A percentile compares a stretch with the other conserved stretches of the same genome.
These are phyloP conservation scores for Backusella sp. DNA, from an alignment of 192 early-diverging fungal genomes.

Conservation along the genomic window DNA sequence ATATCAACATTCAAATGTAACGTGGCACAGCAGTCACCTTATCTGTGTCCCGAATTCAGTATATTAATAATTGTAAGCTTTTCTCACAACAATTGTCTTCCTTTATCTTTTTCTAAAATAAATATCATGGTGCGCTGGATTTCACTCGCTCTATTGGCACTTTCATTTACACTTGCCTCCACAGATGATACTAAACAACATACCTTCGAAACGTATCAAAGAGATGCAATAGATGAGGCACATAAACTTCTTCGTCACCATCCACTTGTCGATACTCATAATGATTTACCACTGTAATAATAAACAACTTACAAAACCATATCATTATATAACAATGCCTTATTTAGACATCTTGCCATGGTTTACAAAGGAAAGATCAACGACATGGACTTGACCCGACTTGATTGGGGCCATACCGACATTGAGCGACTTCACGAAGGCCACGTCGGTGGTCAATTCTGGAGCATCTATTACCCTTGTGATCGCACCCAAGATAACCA, in stretches of 20 bases:
- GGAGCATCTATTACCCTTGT: constrained; percentile 34
- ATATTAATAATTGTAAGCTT: background rate
- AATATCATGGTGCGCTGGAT: background rate
- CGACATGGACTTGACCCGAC: constrained; percentile 7
- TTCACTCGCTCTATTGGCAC: background rate
- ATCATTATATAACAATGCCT: too few species aligned
- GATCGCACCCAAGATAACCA: constrained; percentile 21
- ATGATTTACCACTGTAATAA: constrained; percentile 30
- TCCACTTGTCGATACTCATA: constrained; percentile 34
- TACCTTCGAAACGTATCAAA: background rate
- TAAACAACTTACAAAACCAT: too few species aligned
- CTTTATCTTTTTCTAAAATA: background rate
- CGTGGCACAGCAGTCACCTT: background rate
- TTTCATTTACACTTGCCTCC: background rate
- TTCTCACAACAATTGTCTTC: background rate
- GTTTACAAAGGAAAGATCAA: constrained; percentile 26
- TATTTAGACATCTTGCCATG: constrained; percentile 20
- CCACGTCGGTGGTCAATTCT: constrained; percentile 33
- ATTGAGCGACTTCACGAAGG: constrained; percentile 25
- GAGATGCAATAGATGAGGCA: constrained; percentile 5
- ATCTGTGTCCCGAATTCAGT: background rate
- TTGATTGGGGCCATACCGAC: constrained; percentile 28
- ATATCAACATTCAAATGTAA: background rate
- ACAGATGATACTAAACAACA: background rate
- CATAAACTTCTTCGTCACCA: constrained; percentile 15